These are phyloP conservation scores for Penicillium sp. DNA, from an alignment of 2,329 filamentous ascomycete genomes.

Conservation along the genomic window DNA sequence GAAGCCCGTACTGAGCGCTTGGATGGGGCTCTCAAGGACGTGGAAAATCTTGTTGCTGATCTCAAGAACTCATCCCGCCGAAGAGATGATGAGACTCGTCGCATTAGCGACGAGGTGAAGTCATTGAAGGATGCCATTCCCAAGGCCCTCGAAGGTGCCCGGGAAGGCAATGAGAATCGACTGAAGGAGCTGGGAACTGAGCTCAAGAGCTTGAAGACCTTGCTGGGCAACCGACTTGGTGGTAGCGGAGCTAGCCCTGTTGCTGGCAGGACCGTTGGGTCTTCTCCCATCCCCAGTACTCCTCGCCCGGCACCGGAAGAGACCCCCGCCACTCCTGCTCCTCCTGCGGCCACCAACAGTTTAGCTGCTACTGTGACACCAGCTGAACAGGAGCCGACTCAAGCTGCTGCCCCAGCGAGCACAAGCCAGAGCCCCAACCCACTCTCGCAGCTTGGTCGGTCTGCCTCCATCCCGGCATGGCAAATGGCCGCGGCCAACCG, in stretches of 20 bases:
- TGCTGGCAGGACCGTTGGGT: conserved; percentile 29
- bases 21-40: conserved; percentile 75
- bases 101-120: conserved; percentile 82
- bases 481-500: conserved; percentile 68
- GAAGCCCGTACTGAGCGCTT: conserved; percentile 77
- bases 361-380: conserved; percentile 29
- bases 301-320: conserved; percentile 22
- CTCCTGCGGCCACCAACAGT: conserved; percentile 22
- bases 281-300: conserved; percentile 20
- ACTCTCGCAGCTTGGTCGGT: conserved; percentile 48
- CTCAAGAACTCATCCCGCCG: conserved; percentile 77
- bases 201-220: conserved; percentile 85
- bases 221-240: conserved; percentile 66
- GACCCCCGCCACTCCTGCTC: conserved; percentile 17
- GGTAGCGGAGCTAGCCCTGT: conserved; percentile 31
- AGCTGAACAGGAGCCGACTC: conserved; percentile 25
- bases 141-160: conserved; percentile 82
- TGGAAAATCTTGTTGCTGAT: conserved; percentile 77
- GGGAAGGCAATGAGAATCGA: conserved; percentile 74
- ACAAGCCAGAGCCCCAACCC: conserved; percentile 43
- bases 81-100: conserved; percentile 81
- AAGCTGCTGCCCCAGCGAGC: conserved; percentile 20
- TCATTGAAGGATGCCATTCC: conserved; percentile 81
- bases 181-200: conserved; percentile 83
- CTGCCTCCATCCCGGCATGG: conserved; percentile 74